A percentile compares a stretch with the other conserved stretches of the same genome.
Evolutionary conservation across 768 basidiomycete species (phyloP).

Genomic region (Russula virescens): DNA sequence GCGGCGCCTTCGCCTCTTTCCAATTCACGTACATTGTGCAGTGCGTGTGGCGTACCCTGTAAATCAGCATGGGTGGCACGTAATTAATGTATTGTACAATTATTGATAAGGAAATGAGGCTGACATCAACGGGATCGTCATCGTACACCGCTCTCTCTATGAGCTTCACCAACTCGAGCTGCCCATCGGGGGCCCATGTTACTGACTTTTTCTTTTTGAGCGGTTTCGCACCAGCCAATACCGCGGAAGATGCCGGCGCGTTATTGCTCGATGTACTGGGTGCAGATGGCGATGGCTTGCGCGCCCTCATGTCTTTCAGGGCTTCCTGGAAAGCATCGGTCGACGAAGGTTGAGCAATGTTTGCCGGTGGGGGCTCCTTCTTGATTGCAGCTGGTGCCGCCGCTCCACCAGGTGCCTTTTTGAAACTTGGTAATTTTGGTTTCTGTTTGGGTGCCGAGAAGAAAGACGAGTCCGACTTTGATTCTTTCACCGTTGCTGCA

Average conservation of each 20-base stretch:
- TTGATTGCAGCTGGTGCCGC: constrained; percentile 33
- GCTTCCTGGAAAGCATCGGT: constrained; percentile 80
- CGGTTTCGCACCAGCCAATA: constrained; percentile 29
- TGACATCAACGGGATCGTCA: constrained; percentile 83
- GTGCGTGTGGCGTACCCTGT: constrained; percentile 62
- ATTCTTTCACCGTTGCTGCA: constrained; percentile 50
- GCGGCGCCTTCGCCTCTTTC: constrained; percentile 86
- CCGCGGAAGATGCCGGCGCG: constrained; percentile 51
- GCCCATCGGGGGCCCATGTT: constrained; percentile 68
- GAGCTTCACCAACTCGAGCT: constrained; percentile 67
- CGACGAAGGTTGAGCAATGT: constrained; percentile 70
- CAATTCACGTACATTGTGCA: constrained; percentile 75
- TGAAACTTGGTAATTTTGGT: constrained; percentile 79
- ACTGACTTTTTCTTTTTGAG: constrained; percentile 71
- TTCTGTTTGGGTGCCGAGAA: constrained; percentile 85
- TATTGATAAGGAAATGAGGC: constrained; percentile 41
- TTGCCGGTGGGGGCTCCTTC: constrained; percentile 49
- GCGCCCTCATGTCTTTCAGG: constrained; percentile 67
- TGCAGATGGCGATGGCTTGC: constrained; percentile 50
- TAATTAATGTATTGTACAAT: constrained; percentile 47
- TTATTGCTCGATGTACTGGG: constrained; percentile 24
- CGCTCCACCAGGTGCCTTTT: constrained; percentile 51
- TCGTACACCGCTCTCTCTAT: constrained; percentile 88
- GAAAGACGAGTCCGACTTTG: constrained; percentile 82
- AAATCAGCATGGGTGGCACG: constrained; percentile 34